Conservation (phyloP, 371 early-diverging fungal genomes). For the Circinella umbellata region DNA sequence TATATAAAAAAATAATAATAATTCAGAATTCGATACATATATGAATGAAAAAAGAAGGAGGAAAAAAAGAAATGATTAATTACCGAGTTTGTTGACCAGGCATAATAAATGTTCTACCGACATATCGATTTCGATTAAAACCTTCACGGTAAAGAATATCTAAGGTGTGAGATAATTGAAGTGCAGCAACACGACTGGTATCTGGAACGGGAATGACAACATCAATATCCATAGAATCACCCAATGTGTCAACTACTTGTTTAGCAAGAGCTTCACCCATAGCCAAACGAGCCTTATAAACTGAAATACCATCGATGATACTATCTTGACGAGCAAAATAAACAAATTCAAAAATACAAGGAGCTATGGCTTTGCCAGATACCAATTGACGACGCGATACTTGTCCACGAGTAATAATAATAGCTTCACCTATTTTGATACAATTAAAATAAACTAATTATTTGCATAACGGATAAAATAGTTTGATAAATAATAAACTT, state of each 20-base stretch:
- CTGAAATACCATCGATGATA: constrained; percentile 96
- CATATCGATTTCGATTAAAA: constrained; percentile 97
- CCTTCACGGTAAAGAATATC: constrained; percentile 94
- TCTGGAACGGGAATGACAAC: constrained; percentile 98
- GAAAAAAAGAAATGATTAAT: too few relatives aligned
- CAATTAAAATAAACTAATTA: too few relatives aligned
- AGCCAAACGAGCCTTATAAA: constrained; percentile 95
- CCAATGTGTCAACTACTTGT: constrained; percentile 72
- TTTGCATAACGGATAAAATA: too few relatives aligned
- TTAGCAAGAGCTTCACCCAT: constrained; percentile 97
- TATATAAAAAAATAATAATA: neutral
- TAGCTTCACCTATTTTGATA: constrained; percentile 92
- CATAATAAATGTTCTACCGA: constrained; percentile 99
- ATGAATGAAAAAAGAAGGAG: constrained; percentile 3
- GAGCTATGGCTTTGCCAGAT: constrained; percentile 67
- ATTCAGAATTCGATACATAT: neutral
- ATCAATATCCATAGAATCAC: constrained; percentile 84
- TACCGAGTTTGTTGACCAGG: constrained; percentile 87
- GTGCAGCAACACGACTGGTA: constrained; percentile 92
- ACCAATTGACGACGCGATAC: constrained; percentile 72
- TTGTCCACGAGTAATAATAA: constrained; percentile 82
- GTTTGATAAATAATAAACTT: too few relatives aligned
- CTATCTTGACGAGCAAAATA: constrained; percentile 98
- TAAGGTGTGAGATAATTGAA: constrained; percentile 88
- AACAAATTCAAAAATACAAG: constrained; percentile 98